phyloP scores from a whole-genome alignment of 2,329 filamentous ascomycete genomes.

The Lecanoromycetidae sp. region DNA sequence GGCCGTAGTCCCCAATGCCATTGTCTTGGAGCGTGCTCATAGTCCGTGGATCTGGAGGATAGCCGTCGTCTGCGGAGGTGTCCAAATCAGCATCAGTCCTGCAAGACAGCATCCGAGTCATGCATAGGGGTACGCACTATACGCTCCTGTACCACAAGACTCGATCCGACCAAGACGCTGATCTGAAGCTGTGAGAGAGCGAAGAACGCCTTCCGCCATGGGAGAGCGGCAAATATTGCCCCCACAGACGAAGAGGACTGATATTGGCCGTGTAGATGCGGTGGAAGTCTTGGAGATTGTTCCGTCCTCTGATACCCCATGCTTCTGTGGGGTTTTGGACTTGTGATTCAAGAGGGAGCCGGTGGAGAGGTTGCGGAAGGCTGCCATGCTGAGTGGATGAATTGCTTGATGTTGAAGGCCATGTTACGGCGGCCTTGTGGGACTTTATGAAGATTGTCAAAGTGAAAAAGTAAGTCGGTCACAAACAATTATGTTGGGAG shows the following conservation, averaged over 20 bases:
- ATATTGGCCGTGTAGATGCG: conserved; percentile 1
- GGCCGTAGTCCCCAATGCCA: conserved; percentile 64
- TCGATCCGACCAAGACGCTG: conserved; percentile 52
- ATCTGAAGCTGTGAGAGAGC: conserved; percentile 49
- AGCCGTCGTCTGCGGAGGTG: conserved; percentile 51
- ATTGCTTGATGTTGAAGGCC: background rate
- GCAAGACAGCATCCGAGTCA: too few species aligned
- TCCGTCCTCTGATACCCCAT: too few species aligned
- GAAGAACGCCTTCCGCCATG: conserved; percentile 93
- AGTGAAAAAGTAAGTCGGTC: background rate
- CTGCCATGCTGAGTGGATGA: background rate
- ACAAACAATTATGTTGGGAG: background rate
- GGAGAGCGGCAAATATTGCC: conserved; percentile 93
- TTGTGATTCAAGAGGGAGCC: background rate
- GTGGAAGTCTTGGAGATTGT: too few species aligned
- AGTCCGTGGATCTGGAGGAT: conserved; percentile 68
- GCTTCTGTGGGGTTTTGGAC: background rate
- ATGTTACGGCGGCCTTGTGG: background rate
- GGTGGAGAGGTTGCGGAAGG: background rate
- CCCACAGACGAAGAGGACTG: conserved; percentile 79
- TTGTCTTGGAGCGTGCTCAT: conserved; percentile 63
- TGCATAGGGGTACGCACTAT: too few species aligned
- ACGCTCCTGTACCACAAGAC: conserved; percentile 80
- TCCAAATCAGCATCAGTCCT: too few species aligned
- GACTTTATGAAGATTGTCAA: background rate